Conservation (phyloP, 2,329 filamentous ascomycete genomes). For the Colletotrichum scovillei region DNA sequence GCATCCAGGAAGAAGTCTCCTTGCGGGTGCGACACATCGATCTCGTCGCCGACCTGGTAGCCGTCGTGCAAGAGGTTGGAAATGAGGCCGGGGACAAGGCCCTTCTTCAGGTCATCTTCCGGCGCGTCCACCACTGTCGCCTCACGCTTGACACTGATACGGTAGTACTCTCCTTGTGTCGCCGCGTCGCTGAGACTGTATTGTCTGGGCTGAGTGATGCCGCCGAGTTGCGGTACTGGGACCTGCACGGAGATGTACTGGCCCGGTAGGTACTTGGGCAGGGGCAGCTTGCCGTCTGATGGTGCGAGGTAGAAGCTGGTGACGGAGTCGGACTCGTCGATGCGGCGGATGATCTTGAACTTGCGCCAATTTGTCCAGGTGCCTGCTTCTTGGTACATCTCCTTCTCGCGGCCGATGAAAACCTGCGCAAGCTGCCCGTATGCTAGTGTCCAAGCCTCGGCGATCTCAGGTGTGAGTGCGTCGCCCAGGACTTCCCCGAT, state of each 20-base stretch:
- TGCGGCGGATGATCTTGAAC: slow-evolving; percentile 69
- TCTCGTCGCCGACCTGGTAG: slow-evolving; percentile 61
- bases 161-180: slow-evolving; percentile 66
- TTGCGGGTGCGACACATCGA: slow-evolving; percentile 66
- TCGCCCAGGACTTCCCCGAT: slow-evolving; percentile 76
- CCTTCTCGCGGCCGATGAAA: slow-evolving; percentile 73
- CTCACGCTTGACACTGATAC: slow-evolving; percentile 80
- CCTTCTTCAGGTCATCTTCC: slow-evolving; percentile 46
- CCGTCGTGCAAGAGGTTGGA: slow-evolving; percentile 64
- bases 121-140: slow-evolving; percentile 41
- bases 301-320: slow-evolving; percentile 79
- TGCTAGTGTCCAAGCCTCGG: slow-evolving; percentile 77
- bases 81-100: slow-evolving; percentile 57
- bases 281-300: slow-evolving; percentile 60
- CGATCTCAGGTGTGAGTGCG: slow-evolving; percentile 73
- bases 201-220: slow-evolving; percentile 77
- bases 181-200: slow-evolving; percentile 76
- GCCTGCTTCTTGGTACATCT: slow-evolving; percentile 66
- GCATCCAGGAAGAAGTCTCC: slow-evolving; percentile 73
- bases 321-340: slow-evolving; percentile 69
- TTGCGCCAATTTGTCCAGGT: slow-evolving; percentile 61
- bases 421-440: slow-evolving; percentile 78
- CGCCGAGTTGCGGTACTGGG: slow-evolving; percentile 66
- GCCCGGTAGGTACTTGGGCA: slow-evolving; percentile 75
- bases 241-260: slow-evolving; percentile 79